Conservation (phyloP, 257 asterid species). For the Jaltomata sinuosa region DNA sequence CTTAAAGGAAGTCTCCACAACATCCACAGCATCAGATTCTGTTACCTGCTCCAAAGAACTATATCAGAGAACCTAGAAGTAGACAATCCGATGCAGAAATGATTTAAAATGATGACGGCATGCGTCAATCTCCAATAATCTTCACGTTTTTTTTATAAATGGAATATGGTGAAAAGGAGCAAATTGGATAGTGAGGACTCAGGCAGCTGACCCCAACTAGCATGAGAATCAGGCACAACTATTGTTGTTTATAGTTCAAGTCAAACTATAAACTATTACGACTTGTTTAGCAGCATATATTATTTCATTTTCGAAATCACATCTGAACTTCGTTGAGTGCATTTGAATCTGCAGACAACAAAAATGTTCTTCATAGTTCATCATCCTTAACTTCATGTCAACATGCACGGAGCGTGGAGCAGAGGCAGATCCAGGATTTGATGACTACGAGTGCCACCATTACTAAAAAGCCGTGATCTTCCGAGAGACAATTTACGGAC, state of each 20-base stretch:
- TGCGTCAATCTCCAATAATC: neutral
- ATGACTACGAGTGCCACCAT: neutral
- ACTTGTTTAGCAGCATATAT: neutral
- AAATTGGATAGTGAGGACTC: neutral
- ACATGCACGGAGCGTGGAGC: neutral
- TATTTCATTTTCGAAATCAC: neutral
- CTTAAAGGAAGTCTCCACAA: constrained; percentile 59
- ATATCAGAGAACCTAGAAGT: constrained; percentile 6
- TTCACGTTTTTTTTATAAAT: neutral
- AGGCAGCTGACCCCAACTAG: neutral
- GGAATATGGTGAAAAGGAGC: neutral
- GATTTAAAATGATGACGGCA: neutral
- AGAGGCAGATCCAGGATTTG: neutral
- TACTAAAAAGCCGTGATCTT: neutral
- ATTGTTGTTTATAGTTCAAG: neutral
- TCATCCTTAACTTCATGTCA: neutral
- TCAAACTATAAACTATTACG: neutral
- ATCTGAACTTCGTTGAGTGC: neutral
- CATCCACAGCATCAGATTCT: constrained; percentile 86
- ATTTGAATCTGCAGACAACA: neutral
- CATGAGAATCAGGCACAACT: neutral
- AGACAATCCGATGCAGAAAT: constrained; percentile 2
- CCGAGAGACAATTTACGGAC: neutral
- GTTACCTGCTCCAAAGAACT: constrained; percentile 59
- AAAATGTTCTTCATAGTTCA: neutral